Percentiles rank a stretch among this genome's conserved stretches.
These are phyloP conservation scores for Protomyces inundatus DNA, from an alignment of 1,139 yeast species.

Conservation along the genomic window DNA sequence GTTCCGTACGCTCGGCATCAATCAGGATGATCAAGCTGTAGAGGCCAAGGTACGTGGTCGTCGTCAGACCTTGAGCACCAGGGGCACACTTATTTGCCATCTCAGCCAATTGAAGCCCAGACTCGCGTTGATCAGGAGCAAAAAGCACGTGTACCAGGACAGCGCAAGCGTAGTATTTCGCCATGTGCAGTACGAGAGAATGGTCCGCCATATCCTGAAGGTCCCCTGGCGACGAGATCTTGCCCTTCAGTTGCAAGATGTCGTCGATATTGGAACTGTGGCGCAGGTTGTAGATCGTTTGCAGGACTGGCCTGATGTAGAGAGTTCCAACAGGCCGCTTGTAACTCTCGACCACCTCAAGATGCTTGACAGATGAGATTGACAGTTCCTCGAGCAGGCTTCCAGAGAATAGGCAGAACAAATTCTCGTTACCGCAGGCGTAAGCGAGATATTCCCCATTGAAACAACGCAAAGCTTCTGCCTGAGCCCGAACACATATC, in stretches of 20 bases:
- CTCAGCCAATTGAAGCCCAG: not conserved
- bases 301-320: conserved; percentile 6
- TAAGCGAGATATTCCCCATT: conserved; percentile 18
- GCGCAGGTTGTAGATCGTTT: not conserved
- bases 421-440: conserved; percentile 9
- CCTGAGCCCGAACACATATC: not conserved
- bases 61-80: conserved; percentile 8
- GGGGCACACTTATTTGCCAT: not conserved
- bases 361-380: not conserved
- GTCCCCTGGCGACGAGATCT: not conserved
- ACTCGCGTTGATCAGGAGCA: not conserved
- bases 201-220: not conserved
- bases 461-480: conserved; percentile 5
- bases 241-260: not conserved
- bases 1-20: not conserved
- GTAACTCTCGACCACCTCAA: conserved; percentile 9
- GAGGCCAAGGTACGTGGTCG: not conserved
- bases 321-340: conserved; percentile 3
- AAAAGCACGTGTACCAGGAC: not conserved
- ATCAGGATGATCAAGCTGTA: not conserved
- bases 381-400: not conserved
- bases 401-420: not conserved
- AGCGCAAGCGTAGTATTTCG: conserved; percentile 1
- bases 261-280: not conserved
- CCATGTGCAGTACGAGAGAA: not conserved